Evolutionary conservation across 1,284 basidiomycete species (phyloP), one percentile per base, ranked within the genome.

Genomic region (Cutaneotrichosporon daszewskae): DNA sequence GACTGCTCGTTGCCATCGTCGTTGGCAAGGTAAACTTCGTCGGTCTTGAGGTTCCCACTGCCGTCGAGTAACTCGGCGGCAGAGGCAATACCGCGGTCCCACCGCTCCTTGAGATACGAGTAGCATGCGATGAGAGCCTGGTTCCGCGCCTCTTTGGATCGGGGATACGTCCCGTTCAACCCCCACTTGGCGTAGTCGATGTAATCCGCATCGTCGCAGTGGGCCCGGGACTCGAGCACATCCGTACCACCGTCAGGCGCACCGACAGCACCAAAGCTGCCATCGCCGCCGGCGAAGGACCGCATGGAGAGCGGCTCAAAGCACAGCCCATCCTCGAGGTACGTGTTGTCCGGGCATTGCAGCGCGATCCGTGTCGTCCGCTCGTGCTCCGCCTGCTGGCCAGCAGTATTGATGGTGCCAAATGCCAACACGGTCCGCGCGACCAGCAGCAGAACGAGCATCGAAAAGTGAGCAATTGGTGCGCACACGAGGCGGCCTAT

Each of bases 131-230:
- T 26, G 25, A 26, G 25, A 8, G 25, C 25, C 9, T 13, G 9
- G 25, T 26, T 26, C 9, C 9, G 9, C 25, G 25, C 13, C 25
- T 26, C 25, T 8, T 13, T 19, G 36, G 33, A 16, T 10, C 28
- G 40, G 9, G 33, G 33, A 16, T 43, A 43, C 27, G 32, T 35
- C 3, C 40, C 40, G 26, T 31, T 25, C 17, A 43, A 11, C 12
- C 34, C 34, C 14, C n/a, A 43, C 27, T 43, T 43, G 9, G 40
- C 33, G 16, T 36, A 43, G 33, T 43, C 34, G 5, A 43, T 29
- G 28, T 36, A 43, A 34, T 43, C 40, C n/a, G 40, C 40, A 22
- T 43, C 40, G 40, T 43, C 40, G 40, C 40, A 43, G 40, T 43
- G 40, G 14, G 40, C 40, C 12, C 22, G 12, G 12, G 40, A 19